Conservation (phyloP, 2,329 filamentous ascomycete genomes). For the Gliomastix tumulicola region DNA sequence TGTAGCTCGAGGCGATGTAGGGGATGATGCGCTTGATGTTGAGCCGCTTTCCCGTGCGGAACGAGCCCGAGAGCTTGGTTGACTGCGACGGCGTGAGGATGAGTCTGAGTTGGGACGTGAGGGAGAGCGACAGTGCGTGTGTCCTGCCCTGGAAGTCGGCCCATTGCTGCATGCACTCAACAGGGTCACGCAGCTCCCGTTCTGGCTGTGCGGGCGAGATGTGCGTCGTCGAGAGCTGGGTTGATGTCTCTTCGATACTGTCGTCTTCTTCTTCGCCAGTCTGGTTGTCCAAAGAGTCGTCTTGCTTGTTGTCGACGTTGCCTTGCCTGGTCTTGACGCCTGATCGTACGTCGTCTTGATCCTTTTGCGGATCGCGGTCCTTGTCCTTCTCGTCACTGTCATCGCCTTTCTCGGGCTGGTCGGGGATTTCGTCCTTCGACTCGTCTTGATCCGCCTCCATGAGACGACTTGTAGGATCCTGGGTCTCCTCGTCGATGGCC, state of each 20-base stretch:
- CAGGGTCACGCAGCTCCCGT: slow-evolving; percentile 37
- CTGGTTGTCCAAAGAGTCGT: no score
- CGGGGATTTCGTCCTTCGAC: slow-evolving; percentile 34
- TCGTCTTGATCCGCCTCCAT: slow-evolving; percentile 47
- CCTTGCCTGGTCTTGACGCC: slow-evolving; percentile 55
- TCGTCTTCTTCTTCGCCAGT: slow-evolving; percentile 39
- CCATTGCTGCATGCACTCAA: slow-evolving; percentile 69
- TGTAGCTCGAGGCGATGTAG: slow-evolving; percentile 96
- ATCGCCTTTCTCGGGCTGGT: slow-evolving; percentile 39
- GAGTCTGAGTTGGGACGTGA: slow-evolving; percentile 91
- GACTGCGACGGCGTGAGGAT: slow-evolving; percentile 92
- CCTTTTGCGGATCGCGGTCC: slow-evolving; percentile 24
- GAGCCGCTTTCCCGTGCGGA: slow-evolving; percentile 93
- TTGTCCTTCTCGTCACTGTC: slow-evolving; percentile 14
- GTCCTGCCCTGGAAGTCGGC: slow-evolving; percentile 76
- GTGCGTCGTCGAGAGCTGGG: slow-evolving; percentile 67
- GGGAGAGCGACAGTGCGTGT: slow-evolving; percentile 75
- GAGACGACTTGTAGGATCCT: slow-evolving; percentile 36
- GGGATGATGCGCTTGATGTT: slow-evolving; percentile 99
- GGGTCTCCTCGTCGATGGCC: slow-evolving; percentile 68
- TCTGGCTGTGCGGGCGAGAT: slow-evolving; percentile 41
- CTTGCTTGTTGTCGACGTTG: slow-evolving; percentile 46
- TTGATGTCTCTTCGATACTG: slow-evolving; percentile 44
- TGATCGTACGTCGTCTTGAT: slow-evolving; percentile 46
- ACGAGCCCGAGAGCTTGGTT: slow-evolving; percentile 93